Evolutionary conservation across 2,329 filamentous ascomycete species (phyloP).

Genomic region (Nothopassalora personata): DNA sequence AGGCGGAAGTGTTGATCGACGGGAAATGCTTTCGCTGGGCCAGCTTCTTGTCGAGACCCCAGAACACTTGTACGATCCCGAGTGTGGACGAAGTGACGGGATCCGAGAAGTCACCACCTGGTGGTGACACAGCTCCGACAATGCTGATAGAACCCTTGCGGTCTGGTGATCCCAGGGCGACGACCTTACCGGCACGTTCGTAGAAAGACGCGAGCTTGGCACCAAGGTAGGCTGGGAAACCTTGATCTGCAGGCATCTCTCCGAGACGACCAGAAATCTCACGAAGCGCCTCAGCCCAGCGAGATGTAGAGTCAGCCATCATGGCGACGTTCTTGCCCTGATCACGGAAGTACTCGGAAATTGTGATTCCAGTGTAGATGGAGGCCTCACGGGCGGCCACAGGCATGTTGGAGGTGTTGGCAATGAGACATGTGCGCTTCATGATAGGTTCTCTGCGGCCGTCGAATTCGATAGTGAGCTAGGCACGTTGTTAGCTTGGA

Average conservation of each 20-base stretch:
- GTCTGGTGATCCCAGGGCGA: conserved; percentile 80
- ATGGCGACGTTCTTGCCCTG: conserved; percentile 97
- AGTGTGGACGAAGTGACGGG: conserved; percentile 91
- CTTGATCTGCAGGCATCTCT: conserved; percentile 99
- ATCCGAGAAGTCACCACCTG: conserved; percentile 98
- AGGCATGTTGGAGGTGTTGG: conserved; percentile 99
- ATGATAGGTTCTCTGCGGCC: conserved; percentile 98
- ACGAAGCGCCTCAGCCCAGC: conserved; percentile 97
- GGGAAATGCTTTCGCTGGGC: conserved; percentile 99
- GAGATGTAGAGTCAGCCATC: conserved; percentile 98
- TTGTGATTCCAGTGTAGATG: conserved; percentile 90
- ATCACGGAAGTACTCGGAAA: conserved; percentile 95
- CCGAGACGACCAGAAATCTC: conserved; percentile 97
- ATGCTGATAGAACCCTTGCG: conserved; percentile 92
- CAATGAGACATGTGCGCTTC: conserved; percentile 98
- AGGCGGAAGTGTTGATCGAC: conserved; percentile 89
- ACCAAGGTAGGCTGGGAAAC: conserved; percentile 95
- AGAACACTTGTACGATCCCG: conserved; percentile 98
- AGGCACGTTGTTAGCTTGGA: conserved; percentile 2
- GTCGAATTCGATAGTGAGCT: conserved; percentile 86
- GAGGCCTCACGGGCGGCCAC: conserved; percentile 97
- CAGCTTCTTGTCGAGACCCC: conserved; percentile 99
- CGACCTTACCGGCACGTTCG: conserved; percentile 88
- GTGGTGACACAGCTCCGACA: conserved; percentile 93
- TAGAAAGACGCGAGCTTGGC: conserved; percentile 99